Conservation (phyloP, 2,329 filamentous ascomycete genomes). For the Rhynchosporium agropyri region DNA sequence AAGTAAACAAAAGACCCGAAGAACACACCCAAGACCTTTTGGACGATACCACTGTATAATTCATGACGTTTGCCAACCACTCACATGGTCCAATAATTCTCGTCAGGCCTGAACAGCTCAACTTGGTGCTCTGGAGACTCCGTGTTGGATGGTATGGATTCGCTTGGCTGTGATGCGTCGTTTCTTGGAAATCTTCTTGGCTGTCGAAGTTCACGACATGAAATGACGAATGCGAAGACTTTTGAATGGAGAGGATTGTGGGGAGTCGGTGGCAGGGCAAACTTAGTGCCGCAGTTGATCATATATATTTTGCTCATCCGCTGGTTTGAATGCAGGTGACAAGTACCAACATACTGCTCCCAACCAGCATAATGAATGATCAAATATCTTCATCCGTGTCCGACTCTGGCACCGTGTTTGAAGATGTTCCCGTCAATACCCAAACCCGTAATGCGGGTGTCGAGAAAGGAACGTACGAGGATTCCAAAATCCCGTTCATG, state of each 20-base stretch:
- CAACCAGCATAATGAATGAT: neutral
- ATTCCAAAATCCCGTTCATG: slow-evolving; percentile 21
- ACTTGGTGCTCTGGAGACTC: no score
- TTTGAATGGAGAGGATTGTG: slow-evolving; percentile 1
- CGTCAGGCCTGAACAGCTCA: neutral
- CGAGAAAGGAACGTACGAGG: neutral
- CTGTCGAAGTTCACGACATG: neutral
- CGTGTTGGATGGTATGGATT: neutral
- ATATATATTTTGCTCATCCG: neutral
- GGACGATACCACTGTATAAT: neutral
- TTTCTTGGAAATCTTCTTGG: slow-evolving; percentile 1
- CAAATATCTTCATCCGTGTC: neutral
- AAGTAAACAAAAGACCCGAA: slow-evolving; percentile 2
- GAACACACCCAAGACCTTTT: neutral
- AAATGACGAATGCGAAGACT: slow-evolving; percentile 12
- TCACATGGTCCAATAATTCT: neutral
- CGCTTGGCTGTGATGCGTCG: slow-evolving; percentile 11
- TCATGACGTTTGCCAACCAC: neutral
- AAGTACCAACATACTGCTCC: neutral
- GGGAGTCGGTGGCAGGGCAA: slow-evolving; percentile 9
- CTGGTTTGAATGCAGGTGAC: neutral
- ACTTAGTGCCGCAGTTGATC: slow-evolving; percentile 1
- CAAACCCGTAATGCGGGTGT: neutral
- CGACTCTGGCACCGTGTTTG: slow-evolving; percentile 1
- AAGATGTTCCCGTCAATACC: neutral